phyloP scores from a whole-genome alignment of 225 moss, liverwort and hornwort species.

The Sphagnum tenellum region DNA sequence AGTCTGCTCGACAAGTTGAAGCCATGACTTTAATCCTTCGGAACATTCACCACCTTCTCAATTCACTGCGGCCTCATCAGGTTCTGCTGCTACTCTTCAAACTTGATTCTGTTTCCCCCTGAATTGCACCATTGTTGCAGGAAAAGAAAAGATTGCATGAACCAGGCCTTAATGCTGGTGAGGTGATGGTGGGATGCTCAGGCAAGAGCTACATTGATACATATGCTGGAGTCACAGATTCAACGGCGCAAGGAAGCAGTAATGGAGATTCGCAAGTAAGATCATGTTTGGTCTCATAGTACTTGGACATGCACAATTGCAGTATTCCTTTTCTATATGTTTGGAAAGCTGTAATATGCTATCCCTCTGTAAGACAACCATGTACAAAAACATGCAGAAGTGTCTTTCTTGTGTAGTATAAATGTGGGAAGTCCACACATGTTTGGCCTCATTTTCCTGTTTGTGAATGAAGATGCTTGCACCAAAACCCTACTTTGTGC shows the following conservation, averaged over 20 bases:
- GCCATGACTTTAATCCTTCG: constrained; percentile 85
- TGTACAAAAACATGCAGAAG: background rate
- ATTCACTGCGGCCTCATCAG: constrained; percentile 95
- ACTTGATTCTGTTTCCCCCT: background rate
- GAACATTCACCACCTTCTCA: constrained; percentile 93
- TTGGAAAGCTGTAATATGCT: background rate
- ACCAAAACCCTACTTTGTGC: too few relatives aligned
- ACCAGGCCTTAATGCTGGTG: background rate
- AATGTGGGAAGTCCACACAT: background rate
- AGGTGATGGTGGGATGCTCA: constrained; percentile 3
- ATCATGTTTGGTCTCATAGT: too few relatives aligned
- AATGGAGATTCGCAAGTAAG: constrained; percentile 75
- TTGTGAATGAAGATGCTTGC: background rate
- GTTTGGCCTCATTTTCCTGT: background rate
- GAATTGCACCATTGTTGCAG: background rate
- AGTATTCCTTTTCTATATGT: background rate
- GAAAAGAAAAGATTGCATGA: too few relatives aligned
- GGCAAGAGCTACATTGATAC: constrained; percentile 95
- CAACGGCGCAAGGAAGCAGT: constrained; percentile 74
- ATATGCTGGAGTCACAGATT: constrained; percentile 78
- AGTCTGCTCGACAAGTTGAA: constrained; percentile 92
- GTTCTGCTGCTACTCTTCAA: constrained; percentile 9
- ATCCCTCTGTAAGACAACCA: background rate
- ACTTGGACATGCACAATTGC: too few relatives aligned
- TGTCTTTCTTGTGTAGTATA: background rate